phyloP scores from a whole-genome alignment of 176 grass and related monocot genomes.

The Chrysopogon serrulatus region DNA sequence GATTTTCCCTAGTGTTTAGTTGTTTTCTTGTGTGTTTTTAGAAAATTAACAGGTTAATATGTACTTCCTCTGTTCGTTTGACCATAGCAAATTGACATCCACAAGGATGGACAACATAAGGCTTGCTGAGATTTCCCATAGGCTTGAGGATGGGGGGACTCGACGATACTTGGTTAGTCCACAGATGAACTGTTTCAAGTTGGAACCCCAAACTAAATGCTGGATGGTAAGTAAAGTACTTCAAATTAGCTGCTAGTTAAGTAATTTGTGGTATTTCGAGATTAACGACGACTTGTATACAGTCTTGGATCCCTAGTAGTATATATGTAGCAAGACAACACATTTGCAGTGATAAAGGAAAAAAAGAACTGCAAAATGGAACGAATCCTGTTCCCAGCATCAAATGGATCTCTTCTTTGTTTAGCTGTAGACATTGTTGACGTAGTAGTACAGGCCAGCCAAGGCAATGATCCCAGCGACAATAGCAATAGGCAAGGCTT shows the following conservation, averaged over 20 bases:
- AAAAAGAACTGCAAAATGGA: constrained; percentile 7
- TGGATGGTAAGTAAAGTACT: neutral
- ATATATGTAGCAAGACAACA: neutral
- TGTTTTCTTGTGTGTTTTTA: neutral
- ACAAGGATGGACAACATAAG: neutral
- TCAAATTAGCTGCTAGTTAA: neutral
- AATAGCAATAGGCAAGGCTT: constrained; percentile 66
- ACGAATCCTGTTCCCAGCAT: neutral
- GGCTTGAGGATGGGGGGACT: neutral
- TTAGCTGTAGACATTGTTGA: constrained; percentile 65
- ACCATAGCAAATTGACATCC: neutral
- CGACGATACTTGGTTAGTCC: neutral
- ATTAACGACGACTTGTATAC: neutral
- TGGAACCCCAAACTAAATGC: neutral
- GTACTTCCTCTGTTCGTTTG: neutral
- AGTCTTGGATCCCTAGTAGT: neutral
- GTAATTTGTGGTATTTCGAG: neutral
- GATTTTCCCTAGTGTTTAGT: neutral
- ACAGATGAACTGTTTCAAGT: neutral
- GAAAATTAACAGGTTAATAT: neutral
- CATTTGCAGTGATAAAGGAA: neutral
- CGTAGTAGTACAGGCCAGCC: constrained; percentile 68
- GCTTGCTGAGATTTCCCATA: neutral
- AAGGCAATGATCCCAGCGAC: constrained; percentile 51
- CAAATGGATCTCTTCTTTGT: neutral